Evolutionary conservation across 495 filamentous ascomycete species (phyloP).

Genomic region (Jackrogersella multiformis): DNA sequence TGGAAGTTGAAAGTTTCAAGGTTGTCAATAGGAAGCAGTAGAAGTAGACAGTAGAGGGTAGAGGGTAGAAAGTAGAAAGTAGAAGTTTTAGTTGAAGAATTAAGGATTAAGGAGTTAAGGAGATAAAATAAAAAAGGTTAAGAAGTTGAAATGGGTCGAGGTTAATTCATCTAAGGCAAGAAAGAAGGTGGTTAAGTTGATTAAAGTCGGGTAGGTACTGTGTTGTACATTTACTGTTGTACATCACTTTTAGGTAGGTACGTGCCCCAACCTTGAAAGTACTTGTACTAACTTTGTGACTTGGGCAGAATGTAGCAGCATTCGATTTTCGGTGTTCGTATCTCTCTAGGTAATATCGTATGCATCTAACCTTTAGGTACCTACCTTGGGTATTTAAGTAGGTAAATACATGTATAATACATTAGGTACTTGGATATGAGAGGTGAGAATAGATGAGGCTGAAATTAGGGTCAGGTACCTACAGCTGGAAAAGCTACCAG

Average conservation of each 20-base stretch:
- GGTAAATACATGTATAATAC: constrained; percentile 3
- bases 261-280: neutral
- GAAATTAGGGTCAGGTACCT: constrained; percentile 21
- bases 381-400: neutral
- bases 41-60: neutral
- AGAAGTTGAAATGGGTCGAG: constrained; percentile 13
- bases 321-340: constrained; percentile 3
- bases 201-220: constrained; percentile 12
- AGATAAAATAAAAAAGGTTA: neutral
- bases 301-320: constrained; percentile 14
- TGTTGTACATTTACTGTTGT: neutral
- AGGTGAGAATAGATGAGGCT: constrained; percentile 33
- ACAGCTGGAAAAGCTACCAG: constrained; percentile 2
- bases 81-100: neutral
- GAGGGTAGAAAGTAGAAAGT: neutral
- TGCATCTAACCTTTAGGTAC: neutral
- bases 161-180: neutral
- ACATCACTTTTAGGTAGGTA: neutral
- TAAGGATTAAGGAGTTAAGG: neutral
- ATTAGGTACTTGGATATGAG: constrained; percentile 1
- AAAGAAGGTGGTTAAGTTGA: neutral
- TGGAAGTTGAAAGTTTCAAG: neutral
- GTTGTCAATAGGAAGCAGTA: too few species aligned
- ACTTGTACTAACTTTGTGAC: neutral
- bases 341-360: neutral